phyloP scores from a whole-genome alignment of 2,329 filamentous ascomycete species.

The Hymenoscyphus linearis region DNA sequence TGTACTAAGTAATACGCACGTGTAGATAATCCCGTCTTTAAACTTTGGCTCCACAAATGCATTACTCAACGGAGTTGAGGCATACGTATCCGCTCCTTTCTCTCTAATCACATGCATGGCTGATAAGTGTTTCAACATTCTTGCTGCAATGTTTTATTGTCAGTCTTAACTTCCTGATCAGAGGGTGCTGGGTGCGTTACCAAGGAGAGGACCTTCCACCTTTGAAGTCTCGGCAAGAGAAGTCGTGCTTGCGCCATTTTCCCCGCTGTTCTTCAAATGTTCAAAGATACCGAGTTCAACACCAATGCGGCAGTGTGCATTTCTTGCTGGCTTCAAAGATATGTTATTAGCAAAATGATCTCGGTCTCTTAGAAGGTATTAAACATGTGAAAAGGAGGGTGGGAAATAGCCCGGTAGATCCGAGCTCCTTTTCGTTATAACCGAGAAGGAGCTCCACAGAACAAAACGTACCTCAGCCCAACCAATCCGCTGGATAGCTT shows the following conservation, averaged over 20 bases:
- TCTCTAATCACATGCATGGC: not conserved
- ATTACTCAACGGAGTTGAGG: not conserved
- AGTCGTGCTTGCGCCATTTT: not conserved
- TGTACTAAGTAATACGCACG: slow-evolving; percentile 30
- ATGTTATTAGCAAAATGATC: not conserved
- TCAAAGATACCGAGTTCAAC: not conserved
- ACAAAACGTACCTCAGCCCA: slow-evolving; percentile 35
- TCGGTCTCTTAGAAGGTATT: not conserved
- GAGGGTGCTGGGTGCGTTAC: not conserved
- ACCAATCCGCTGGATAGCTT: slow-evolving; percentile 34
- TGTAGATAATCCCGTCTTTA: not conserved
- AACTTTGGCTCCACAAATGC: not conserved
- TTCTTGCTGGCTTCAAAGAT: not conserved
- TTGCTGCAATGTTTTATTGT: not conserved
- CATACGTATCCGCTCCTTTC: not conserved
- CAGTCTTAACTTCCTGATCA: not conserved
- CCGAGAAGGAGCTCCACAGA: not conserved
- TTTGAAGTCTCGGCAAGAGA: not conserved
- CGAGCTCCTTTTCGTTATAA: not conserved
- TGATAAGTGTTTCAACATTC: not conserved
- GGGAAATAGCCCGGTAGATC: no score
- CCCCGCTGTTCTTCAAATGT: not conserved
- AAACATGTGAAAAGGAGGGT: not conserved
- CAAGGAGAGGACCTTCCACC: not conserved
- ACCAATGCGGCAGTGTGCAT: not conserved